These are phyloP conservation scores for Yarrowia bubula DNA, from an alignment of 805 yeast genomes.

Conservation along the genomic window DNA sequence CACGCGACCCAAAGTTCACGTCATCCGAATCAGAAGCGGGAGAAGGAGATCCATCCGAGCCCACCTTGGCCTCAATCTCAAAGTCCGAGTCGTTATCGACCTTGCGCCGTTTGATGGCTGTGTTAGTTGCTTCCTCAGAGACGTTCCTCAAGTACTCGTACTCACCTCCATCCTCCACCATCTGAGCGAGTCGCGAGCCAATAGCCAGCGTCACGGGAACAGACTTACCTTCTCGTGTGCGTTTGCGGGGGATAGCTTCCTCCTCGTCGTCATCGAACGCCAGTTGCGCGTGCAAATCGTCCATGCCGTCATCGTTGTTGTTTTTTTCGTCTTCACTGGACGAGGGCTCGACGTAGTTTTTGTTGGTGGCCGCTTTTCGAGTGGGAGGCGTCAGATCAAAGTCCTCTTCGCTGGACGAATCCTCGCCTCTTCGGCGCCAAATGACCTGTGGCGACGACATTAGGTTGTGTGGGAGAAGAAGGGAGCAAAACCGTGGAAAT, in stretches of 20 bases:
- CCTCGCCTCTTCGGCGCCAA: slow-evolving; percentile 23
- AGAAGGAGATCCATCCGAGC: slow-evolving; percentile 10
- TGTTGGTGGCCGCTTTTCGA: slow-evolving; percentile 13
- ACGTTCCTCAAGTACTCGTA: background rate
- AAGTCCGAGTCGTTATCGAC: slow-evolving; percentile 17
- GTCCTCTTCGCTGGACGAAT: slow-evolving; percentile 16
- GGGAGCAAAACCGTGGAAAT: too few species aligned
- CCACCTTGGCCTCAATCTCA: background rate
- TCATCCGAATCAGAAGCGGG: slow-evolving; percentile 13
- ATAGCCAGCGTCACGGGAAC: slow-evolving; percentile 31
- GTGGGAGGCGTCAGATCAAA: slow-evolving; percentile 18
- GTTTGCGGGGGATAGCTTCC: background rate
- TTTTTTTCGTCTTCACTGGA: background rate
- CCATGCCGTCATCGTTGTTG: background rate
- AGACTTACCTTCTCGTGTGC: slow-evolving; percentile 10
- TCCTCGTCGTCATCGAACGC: slow-evolving; percentile 23
- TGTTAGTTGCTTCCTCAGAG: background rate
- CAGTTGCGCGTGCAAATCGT: slow-evolving; percentile 4
- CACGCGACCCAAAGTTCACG: slow-evolving; percentile 8
- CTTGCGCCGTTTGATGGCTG: slow-evolving; percentile 15
- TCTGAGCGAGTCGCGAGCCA: slow-evolving; percentile 29
- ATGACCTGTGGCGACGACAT: slow-evolving; percentile 5
- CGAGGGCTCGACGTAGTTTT: slow-evolving; percentile 18
- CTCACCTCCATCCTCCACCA: slow-evolving; percentile 26
- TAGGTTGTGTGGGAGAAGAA: background rate